Evolutionary conservation across 495 filamentous ascomycete genomes (phyloP).

Genomic region (Patellaria atrata): DNA sequence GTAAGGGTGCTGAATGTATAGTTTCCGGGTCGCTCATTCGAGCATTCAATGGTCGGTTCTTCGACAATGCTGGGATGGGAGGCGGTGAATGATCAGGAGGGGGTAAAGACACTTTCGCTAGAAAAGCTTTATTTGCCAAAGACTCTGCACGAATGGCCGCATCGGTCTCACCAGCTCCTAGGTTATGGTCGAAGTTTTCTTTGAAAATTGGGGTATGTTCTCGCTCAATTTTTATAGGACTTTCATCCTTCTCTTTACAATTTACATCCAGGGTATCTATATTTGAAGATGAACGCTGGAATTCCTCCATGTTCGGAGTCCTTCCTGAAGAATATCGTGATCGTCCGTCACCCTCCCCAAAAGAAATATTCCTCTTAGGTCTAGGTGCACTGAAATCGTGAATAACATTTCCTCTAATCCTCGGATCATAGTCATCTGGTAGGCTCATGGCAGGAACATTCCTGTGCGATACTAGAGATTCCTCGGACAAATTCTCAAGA

Average conservation of each 20-base stretch:
- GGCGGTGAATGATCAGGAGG: constrained; percentile 14
- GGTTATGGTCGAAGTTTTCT: constrained; percentile 54
- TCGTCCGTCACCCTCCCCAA: constrained; percentile 24
- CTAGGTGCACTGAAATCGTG: constrained; percentile 86
- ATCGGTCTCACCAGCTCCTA: constrained; percentile 9
- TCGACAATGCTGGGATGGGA: constrained; percentile 16
- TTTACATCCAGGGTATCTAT: constrained; percentile 4
- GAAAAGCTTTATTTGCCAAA: constrained; percentile 22
- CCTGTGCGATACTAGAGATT: constrained; percentile 17
- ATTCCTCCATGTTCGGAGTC: no score
- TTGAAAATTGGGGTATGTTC: constrained; percentile 48
- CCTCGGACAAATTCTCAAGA: constrained; percentile 19
- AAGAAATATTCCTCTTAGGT: constrained; percentile 40
- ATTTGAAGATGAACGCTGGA: no score
- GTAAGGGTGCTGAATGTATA: no score
- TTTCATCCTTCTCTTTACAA: constrained; percentile 22
- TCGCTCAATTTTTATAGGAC: constrained; percentile 20
- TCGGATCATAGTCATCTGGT: constrained; percentile 63
- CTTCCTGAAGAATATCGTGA: no score
- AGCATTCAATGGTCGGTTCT: constrained; percentile 15
- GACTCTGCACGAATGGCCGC: constrained; percentile 22
- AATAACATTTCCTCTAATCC: constrained; percentile 70
- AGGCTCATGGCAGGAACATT: constrained; percentile 33
- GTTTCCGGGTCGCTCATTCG: no score
- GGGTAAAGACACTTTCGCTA: constrained; percentile 16